Evolutionary conservation across 306 rosid species (phyloP).

Genomic region (Pyrus communis): DNA sequence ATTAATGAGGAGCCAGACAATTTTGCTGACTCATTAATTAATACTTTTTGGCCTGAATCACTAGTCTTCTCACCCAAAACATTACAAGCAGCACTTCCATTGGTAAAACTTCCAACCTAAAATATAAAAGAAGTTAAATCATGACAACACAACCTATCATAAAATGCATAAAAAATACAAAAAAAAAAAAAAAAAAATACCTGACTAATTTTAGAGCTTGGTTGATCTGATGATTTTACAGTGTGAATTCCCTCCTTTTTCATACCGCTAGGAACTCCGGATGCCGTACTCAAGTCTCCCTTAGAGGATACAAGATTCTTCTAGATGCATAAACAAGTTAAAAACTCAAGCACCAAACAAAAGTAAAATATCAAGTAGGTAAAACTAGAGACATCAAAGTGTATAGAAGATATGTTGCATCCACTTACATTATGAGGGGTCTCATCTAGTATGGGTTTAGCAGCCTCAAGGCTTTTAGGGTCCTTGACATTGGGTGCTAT

Average conservation of each 20-base stretch:
- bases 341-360: conserved; percentile 11
- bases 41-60: conserved; percentile 18
- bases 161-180: neutral
- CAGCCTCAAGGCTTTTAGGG: conserved; percentile 15
- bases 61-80: conserved; percentile 21
- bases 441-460: conserved; percentile 15
- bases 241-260: conserved; percentile 13
- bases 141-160: neutral
- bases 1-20: conserved; percentile 17
- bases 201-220: conserved; percentile 18
- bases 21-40: conserved; percentile 18
- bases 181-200: conserved; percentile 17
- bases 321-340: conserved; percentile 16
- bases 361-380: conserved; percentile 7
- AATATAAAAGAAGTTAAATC: conserved; percentile 5
- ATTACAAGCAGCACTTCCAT: conserved; percentile 20
- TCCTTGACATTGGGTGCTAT: conserved; percentile 13
- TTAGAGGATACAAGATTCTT: conserved; percentile 9
- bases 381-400: neutral
- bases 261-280: conserved; percentile 10
- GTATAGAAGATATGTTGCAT: neutral
- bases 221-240: conserved; percentile 22
- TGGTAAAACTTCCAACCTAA: conserved; percentile 34
- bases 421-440: conserved; percentile 38
- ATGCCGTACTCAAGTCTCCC: neutral